A percentile compares a stretch with the other conserved stretches of the same genome.
phyloP scores from a whole-genome alignment of 495 filamentous ascomycete genomes.

The Tetracladium setigerum region DNA sequence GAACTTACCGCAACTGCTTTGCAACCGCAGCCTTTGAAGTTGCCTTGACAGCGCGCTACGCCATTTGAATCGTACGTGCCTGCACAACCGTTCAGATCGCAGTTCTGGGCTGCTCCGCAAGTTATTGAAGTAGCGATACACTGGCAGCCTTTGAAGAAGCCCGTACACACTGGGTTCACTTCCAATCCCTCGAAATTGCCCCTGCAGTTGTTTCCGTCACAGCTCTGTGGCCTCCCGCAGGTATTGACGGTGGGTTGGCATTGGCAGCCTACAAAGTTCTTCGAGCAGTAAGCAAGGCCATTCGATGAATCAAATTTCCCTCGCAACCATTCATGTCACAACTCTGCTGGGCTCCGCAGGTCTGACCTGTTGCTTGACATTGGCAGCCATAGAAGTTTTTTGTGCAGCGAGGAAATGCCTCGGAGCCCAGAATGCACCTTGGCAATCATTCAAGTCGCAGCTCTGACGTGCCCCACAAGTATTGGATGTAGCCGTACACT shows the following conservation, averaged over 20 bases:
- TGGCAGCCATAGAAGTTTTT: background rate
- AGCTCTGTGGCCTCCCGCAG: constrained; percentile 1
- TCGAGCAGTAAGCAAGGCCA: constrained; percentile 1
- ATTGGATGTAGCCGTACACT: background rate
- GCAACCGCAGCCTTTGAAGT: constrained; percentile 5
- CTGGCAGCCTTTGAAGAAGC: constrained; percentile 1
- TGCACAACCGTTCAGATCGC: constrained; percentile 3
- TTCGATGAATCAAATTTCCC: background rate
- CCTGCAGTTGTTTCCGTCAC: background rate
- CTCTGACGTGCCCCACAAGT: background rate
- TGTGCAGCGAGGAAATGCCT: background rate
- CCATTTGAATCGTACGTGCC: background rate
- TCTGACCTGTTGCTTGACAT: background rate
- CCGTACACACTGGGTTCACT: background rate
- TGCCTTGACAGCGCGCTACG: background rate
- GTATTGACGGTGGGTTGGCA: background rate
- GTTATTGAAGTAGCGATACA: background rate
- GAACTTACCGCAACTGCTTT: background rate
- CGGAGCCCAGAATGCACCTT: background rate
- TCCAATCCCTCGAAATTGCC: background rate
- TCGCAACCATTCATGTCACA: background rate
- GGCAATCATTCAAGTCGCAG: background rate
- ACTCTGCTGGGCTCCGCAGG: background rate
- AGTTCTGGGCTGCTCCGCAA: background rate
- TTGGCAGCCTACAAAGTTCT: constrained; percentile 1